Evolutionary conservation across 1,284 basidiomycete genomes (phyloP), one percentile per base, ranked within the genome.

Genomic region (Marasmius sp.): DNA sequence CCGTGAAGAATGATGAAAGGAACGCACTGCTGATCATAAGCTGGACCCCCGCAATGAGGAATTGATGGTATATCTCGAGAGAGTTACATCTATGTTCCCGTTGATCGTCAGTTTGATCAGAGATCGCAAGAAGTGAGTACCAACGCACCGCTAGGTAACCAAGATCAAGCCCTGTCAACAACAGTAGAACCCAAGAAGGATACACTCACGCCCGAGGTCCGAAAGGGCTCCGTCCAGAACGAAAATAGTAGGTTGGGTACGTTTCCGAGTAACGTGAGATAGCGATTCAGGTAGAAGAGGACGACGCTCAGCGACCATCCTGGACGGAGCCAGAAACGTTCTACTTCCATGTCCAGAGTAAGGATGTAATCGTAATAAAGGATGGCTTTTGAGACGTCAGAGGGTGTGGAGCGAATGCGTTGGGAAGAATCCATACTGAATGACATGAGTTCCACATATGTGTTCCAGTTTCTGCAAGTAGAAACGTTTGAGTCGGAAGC

Each of bases 311-410:
- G 75, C 20, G 68, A 71, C 38, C 71, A 56, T 6, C 59, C 55
- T n/a, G 65, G 60, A 1, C 67, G 58, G 10, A 57, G 63, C 79
- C 80, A 81, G 66, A 77, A 79, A 18, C 71, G 68, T 16, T 70
- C 69, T 36, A 77, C 60, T 63, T 82, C 80, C 11, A 61, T 59
- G 1, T 69, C 57, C 14, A 80, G 56, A 0, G 79, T 82, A 38
- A 80, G 66, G 7, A 69, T 10, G 59, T 78, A 79, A 63, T 82
- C 80, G 52, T 81, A 80, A 50, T 75, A 73, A 9, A 81, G 71
- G 43, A 79, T 69, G 0, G 59, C 76, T 80, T n/a, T 18, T 27
- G 48, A 27, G 18, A 12, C 18, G 10, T 20, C 18, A 27, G 48
- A 27, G 48, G 11, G 12, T 6, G 48, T 12, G 48, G 14, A 10